Percentiles rank a stretch among this genome's conserved stretches.
Evolutionary conservation across 495 filamentous ascomycete genomes (phyloP).

Genomic region (Penicillium argentinense): DNA sequence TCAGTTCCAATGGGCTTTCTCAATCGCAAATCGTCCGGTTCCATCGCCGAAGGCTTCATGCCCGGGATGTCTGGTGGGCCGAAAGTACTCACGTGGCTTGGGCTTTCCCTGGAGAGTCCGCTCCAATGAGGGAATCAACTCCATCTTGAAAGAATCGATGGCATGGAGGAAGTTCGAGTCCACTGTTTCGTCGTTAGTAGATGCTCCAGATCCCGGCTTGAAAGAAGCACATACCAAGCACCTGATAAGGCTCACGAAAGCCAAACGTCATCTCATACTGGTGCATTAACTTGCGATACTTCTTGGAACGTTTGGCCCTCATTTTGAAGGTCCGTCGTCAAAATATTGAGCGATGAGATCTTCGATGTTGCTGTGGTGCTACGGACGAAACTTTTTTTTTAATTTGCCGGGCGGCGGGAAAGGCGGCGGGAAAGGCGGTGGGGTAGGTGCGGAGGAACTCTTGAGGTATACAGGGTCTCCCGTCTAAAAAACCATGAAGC

Average conservation of each 20-base stretch:
- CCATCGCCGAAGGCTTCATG: too few species aligned
- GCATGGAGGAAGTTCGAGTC: conserved; percentile 80
- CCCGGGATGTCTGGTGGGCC: too few species aligned
- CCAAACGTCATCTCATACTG: conserved; percentile 80
- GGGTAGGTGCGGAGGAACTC: too few species aligned
- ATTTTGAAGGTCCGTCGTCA: conserved; percentile 49
- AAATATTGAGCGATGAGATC: conserved; percentile 17
- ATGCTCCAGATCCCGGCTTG: background rate
- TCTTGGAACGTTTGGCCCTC: conserved; percentile 90
- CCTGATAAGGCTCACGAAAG: conserved; percentile 92
- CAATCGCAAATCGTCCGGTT: too few species aligned
- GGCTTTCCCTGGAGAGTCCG: conserved; percentile 74
- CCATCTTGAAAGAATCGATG: conserved; percentile 76
- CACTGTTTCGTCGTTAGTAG: conserved; percentile 42
- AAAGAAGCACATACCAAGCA: conserved; percentile 59
- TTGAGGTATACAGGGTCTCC: too few species aligned
- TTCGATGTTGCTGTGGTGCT: conserved; percentile 11
- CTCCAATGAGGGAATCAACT: conserved; percentile 67
- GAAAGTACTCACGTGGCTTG: conserved; percentile 73
- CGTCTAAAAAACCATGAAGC: too few species aligned
- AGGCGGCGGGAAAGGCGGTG: conserved; percentile 25
- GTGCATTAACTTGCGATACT: conserved; percentile 95
- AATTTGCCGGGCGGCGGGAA: conserved; percentile 43
- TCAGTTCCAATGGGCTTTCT: conserved; percentile 8
- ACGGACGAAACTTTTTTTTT: conserved; percentile 45